Evolutionary conservation across 345 rosid species (phyloP).

Genomic region (Xanthoceras sorbifolium): DNA sequence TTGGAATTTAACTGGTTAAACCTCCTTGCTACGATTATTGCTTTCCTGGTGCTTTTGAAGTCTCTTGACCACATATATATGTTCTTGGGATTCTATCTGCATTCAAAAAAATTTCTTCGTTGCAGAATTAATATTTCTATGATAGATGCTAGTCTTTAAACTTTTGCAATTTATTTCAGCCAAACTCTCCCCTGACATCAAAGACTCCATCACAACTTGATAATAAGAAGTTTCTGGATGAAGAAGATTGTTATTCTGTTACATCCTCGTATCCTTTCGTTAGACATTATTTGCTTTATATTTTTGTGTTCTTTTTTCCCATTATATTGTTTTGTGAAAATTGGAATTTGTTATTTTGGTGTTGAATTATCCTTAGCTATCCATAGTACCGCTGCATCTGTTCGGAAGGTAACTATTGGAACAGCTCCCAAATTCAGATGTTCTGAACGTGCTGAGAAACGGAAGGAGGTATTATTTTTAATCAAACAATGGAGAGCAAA

Average conservation of each 20-base stretch:
- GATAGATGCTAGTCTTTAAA: conserved; percentile 9
- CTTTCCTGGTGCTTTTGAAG: neutral
- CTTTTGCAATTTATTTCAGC: conserved; percentile 40
- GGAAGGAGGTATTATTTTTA: conserved; percentile 65
- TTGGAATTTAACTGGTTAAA: neutral
- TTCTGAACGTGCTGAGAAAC: conserved; percentile 80
- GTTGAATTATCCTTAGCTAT: conserved; percentile 59
- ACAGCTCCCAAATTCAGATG: conserved; percentile 87
- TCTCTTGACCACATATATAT: neutral
- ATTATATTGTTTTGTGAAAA: neutral
- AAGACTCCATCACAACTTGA: conserved; percentile 58
- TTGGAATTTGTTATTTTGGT: conserved; percentile 5
- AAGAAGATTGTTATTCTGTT: conserved; percentile 79
- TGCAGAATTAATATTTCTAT: neutral
- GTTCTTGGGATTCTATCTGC: conserved; percentile 1
- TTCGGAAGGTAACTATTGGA: conserved; percentile 76
- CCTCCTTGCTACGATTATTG: neutral
- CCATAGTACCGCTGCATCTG: conserved; percentile 65
- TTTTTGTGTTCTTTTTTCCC: neutral
- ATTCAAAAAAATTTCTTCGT: neutral
- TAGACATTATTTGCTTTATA: neutral
- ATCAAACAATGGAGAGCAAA: conserved; percentile 5
- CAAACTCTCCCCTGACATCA: conserved; percentile 46
- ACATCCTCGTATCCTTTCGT: conserved; percentile 90
- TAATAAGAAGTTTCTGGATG: conserved; percentile 66